Percentiles rank a stretch among this genome's conserved stretches.
phyloP scores from a whole-genome alignment of 352 stramenopile species.

The Pythium angustatum region DNA sequence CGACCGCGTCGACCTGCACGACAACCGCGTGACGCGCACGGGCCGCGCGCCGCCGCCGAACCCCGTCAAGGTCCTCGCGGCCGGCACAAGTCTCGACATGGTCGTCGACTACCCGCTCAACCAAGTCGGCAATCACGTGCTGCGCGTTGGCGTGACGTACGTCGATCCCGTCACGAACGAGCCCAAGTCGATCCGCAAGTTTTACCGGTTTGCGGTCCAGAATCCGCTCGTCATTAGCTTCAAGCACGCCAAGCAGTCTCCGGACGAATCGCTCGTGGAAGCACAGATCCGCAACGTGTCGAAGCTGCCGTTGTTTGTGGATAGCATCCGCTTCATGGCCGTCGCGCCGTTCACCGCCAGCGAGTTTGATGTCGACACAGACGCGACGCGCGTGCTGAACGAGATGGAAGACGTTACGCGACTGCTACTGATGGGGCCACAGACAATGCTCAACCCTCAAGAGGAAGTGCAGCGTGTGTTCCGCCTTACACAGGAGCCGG shows the following conservation, averaged over 20 bases:
- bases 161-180: slow-evolving; percentile 73
- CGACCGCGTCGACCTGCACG: slow-evolving; percentile 74
- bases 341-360: slow-evolving; percentile 52
- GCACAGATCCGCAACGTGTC: slow-evolving; percentile 84
- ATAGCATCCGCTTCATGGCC: slow-evolving; percentile 79
- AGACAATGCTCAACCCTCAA: slow-evolving; percentile 74
- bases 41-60: slow-evolving; percentile 74
- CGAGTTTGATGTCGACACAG: slow-evolving; percentile 39
- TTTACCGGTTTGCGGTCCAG: slow-evolving; percentile 90
- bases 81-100: slow-evolving; percentile 87
- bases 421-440: slow-evolving; percentile 38
- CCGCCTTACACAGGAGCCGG: slow-evolving; percentile 41
- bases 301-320: slow-evolving; percentile 77
- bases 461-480: slow-evolving; percentile 84
- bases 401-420: slow-evolving; percentile 16
- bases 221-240: slow-evolving; percentile 89
- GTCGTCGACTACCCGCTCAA: slow-evolving; percentile 90
- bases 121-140: slow-evolving; percentile 86
- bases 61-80: slow-evolving; percentile 63
- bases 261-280: slow-evolving; percentile 65
- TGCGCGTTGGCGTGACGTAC: slow-evolving; percentile 81
- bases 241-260: slow-evolving; percentile 58
- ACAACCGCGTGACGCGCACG: slow-evolving; percentile 72
- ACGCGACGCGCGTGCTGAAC: slow-evolving; percentile 6
- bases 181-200: slow-evolving; percentile 88